Percentiles rank a stretch among this genome's conserved stretches.
phyloP scores from a whole-genome alignment of 2,329 filamentous ascomycete genomes.

The Acarospora socialis region DNA sequence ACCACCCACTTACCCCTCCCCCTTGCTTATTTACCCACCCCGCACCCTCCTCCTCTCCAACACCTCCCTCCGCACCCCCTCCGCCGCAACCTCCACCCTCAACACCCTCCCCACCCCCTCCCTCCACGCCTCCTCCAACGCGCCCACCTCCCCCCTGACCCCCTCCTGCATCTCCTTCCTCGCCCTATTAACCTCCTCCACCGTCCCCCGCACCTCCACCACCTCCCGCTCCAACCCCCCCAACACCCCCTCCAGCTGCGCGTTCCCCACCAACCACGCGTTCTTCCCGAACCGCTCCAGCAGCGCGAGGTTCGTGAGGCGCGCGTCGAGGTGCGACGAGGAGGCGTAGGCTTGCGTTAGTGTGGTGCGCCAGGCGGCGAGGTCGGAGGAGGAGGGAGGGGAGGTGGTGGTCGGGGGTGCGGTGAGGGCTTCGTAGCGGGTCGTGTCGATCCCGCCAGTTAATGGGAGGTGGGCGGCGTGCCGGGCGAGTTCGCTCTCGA shows the following conservation, averaged over 20 bases:
- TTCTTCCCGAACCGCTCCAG: conserved; percentile 75
- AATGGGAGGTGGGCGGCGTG: conserved; percentile 47
- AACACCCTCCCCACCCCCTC: conserved; percentile 57
- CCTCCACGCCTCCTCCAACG: conserved; percentile 60
- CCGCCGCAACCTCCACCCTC: conserved; percentile 56
- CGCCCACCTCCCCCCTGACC: conserved; percentile 51
- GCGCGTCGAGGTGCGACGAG: conserved; percentile 41
- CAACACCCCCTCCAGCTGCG: conserved; percentile 60
- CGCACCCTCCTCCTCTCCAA: conserved; percentile 67
- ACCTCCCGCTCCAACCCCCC: conserved; percentile 60
- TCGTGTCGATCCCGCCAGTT: conserved; percentile 52
- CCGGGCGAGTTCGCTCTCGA: conserved; percentile 55
- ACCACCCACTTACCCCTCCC: conserved; percentile 62
- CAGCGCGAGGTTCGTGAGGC: conserved; percentile 51
- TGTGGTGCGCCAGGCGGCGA: conserved; percentile 32
- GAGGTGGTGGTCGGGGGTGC: conserved; percentile 31
- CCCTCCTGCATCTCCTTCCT: conserved; percentile 34
- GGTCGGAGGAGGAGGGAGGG: conserved; percentile 18
- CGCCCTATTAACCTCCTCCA: conserved; percentile 1
- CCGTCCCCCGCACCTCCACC: conserved; percentile 45
- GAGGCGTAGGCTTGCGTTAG: conserved; percentile 43
- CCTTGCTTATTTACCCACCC: conserved; percentile 68
- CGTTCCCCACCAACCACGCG: conserved; percentile 79
- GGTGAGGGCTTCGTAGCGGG: conserved; percentile 70
- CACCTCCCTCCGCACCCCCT: conserved; percentile 50